Evolutionary conservation across 2,329 filamentous ascomycete species (phyloP).

Genomic region (Curvularia sp.): DNA sequence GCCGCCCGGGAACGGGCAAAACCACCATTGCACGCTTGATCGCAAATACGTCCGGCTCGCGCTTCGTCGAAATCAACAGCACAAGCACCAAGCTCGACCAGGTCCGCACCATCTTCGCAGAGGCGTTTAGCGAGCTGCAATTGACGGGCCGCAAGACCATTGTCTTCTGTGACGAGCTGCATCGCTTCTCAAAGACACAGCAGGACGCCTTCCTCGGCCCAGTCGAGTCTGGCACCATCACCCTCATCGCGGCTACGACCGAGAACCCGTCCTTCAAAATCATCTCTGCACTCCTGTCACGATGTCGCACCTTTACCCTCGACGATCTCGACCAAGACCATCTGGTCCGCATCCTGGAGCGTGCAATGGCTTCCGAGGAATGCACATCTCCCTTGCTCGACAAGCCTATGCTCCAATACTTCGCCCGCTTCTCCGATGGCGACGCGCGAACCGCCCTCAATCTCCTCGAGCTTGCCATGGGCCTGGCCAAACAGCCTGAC

Average conservation of each 20-base stretch:
- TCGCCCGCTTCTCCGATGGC: constrained; percentile 86
- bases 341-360: constrained; percentile 73
- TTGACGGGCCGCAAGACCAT: constrained; percentile 91
- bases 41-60: constrained; percentile 77
- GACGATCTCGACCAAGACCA: constrained; percentile 75
- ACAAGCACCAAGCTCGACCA: constrained; percentile 87
- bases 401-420: constrained; percentile 77
- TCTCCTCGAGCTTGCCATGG: constrained; percentile 86
- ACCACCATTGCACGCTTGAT: constrained; percentile 93
- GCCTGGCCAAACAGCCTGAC: constrained; percentile 68
- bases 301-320: constrained; percentile 90
- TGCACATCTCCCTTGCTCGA: constrained; percentile 69
- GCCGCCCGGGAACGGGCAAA: constrained; percentile 76
- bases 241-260: constrained; percentile 91
- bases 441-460: constrained; percentile 94
- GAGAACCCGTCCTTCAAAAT: constrained; percentile 97
- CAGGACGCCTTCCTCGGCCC: constrained; percentile 95
- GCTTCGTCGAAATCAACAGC: constrained; percentile 91
- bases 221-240: constrained; percentile 89
- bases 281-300: constrained; percentile 82
- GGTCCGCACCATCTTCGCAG: constrained; percentile 88
- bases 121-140: constrained; percentile 78
- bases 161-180: constrained; percentile 97
- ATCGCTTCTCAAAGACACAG: constrained; percentile 87
- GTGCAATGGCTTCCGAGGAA: constrained; percentile 72